Evolutionary conservation across 169 alveolate genomes (phyloP), one percentile per base, ranked within the genome.

Genomic region (Plasmodium blacklocki): DNA sequence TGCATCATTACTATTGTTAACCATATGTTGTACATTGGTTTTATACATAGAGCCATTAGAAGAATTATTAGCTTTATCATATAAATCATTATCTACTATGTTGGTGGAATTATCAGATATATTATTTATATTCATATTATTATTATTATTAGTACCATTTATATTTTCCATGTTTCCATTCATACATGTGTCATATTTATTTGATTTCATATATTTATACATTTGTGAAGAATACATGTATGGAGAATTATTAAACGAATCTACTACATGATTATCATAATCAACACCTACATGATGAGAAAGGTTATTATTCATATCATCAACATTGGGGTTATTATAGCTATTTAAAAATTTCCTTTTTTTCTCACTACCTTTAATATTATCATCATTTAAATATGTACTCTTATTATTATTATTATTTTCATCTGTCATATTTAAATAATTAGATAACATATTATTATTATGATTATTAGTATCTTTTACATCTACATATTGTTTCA

Each of bases 401-500:
- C 8, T 12, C 1, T 50, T 50, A 12, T 14, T n/a, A 14, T 6
- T 52, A n/a, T 6, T 15, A 52, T 52, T 52, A 15, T 52, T 52
- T 4, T 52, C 21, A 52, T 12, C 62, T n/a, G n/a, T 52, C 8
- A 52, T n/a, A 2, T 3, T n/a, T 52, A 15, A 52, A 52, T 15
- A 12, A n/a, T 52, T 15, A 11, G n/a, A 52, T 52, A 52, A 52
- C 21, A 15, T 15, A n/a, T 15, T 52, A 12, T 52, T 52, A 14
- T 15, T 15, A 52, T 52, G 8, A 39, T 39, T 39, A 39, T 5
- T 39, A 52, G n/a, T 12, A 52, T 52, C 62, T 52, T 52, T 52
- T 52, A n/a, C 62, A 52, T 52, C 62, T 1, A n/a, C 62, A 52
- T 52, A 52, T 52, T 52, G n/a, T 52, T 52, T 52, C n/a, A 52